These are phyloP conservation scores for Cyclanthera cordifolia DNA, from an alignment of 306 rosid species.

Conservation along the genomic window DNA sequence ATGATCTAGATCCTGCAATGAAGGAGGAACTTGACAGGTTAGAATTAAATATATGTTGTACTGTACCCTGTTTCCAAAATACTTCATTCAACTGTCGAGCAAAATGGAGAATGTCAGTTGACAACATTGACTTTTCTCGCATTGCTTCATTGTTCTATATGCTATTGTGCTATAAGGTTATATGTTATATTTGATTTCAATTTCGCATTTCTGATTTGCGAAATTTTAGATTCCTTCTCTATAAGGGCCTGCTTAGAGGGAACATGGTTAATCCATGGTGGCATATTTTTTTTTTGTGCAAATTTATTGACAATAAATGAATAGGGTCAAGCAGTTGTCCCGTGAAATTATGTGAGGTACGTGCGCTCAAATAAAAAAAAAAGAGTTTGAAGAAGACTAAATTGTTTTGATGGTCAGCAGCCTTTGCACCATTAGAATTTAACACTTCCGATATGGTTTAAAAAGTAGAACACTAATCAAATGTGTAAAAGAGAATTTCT, in stretches of 20 bases:
- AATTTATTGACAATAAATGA: too few species aligned
- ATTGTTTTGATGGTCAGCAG: too few species aligned
- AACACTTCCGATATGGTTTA: too few species aligned
- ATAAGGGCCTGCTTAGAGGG: background rate
- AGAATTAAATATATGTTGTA: background rate
- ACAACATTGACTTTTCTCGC: background rate
- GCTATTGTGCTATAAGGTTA: background rate
- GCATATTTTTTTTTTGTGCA: too few species aligned
- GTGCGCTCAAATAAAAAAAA: too few species aligned
- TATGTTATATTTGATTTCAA: background rate
- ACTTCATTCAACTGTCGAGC: background rate
- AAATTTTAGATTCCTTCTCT: background rate
- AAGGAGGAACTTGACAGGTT: constrained; percentile 86
- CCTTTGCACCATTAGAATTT: too few species aligned
- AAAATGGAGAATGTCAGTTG: background rate
- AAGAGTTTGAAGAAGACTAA: too few species aligned
- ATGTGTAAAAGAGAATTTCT: too few species aligned
- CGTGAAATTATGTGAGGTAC: too few species aligned
- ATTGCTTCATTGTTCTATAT: background rate
- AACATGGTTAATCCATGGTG: too few species aligned
- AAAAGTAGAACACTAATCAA: too few species aligned
- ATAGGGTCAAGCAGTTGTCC: too few species aligned
- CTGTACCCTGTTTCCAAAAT: background rate
- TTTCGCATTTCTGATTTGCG: constrained; percentile 4
- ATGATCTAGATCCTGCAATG: constrained; percentile 81